phyloP scores from a whole-genome alignment of 2,329 filamentous ascomycete genomes.

The Stemphylium beticola region DNA sequence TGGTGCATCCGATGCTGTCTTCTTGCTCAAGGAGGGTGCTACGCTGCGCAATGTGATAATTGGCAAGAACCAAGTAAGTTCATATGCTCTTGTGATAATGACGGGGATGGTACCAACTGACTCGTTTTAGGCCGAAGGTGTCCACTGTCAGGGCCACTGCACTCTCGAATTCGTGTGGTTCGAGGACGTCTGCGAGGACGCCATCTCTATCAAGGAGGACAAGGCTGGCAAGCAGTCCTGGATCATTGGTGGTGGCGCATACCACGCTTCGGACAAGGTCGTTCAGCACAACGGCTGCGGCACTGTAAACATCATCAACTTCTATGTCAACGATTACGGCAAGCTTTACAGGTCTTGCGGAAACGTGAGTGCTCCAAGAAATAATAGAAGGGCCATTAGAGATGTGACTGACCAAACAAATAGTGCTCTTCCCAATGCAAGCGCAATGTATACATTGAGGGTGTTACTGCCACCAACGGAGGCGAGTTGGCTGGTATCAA shows the following conservation, averaged over 20 bases:
- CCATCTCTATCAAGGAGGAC: constrained; percentile 43
- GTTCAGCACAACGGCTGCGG: constrained; percentile 51
- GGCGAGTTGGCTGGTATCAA: constrained; percentile 57
- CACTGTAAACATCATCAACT: constrained; percentile 45
- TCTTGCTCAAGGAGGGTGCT: constrained; percentile 57
- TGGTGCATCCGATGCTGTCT: constrained; percentile 41
- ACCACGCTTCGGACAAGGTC: constrained; percentile 47
- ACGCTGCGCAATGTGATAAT: constrained; percentile 62
- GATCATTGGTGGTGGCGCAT: constrained; percentile 51
- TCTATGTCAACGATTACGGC: constrained; percentile 43
- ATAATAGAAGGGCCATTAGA: background rate
- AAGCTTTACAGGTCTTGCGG: constrained; percentile 56
- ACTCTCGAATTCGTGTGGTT: constrained; percentile 51
- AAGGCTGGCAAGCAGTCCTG: constrained; percentile 37
- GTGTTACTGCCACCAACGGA: constrained; percentile 48
- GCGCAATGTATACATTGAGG: constrained; percentile 53
- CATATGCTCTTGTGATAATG: background rate
- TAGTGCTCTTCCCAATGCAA: constrained; percentile 52
- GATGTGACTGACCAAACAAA: constrained; percentile 1
- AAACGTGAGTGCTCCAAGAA: constrained; percentile 25
- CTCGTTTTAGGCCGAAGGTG: constrained; percentile 51
- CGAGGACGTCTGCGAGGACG: constrained; percentile 50
- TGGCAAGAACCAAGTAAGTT: constrained; percentile 50
- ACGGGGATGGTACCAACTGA: background rate
- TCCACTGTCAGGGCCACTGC: constrained; percentile 58